Evolutionary conservation across 345 rosid genomes (phyloP), one percentile per base, ranked within the genome.

Genomic region (Hibiscus mutabilis): DNA sequence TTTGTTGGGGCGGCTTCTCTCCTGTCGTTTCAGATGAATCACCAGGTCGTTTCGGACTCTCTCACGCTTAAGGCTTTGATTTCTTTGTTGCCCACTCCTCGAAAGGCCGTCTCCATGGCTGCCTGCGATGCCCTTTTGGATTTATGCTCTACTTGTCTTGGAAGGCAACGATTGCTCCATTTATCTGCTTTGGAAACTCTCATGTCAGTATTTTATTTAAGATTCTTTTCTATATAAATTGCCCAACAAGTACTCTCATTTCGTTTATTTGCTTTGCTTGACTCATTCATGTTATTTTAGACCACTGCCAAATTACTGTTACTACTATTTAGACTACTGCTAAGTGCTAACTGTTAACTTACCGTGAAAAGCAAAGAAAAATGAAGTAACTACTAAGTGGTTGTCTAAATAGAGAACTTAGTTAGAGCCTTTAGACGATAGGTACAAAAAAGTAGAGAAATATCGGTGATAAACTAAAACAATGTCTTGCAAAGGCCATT

Each of bases 111-210:
- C 44, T 40, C 44, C 44, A 40, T 40, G 44, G 44, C 44, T 9
- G 12, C 12, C 16, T 84, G 89, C 61, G 66, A 77, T 72, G 82
- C 84, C 33, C 53, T 87, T 51, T 74, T 81, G 81, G 92, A 87
- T 81, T 72, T 85, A 71, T 85, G 81, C 37, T 75, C 85, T 13
- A 79, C 86, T 70, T 78, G 58, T 24, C 19, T 74, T n/a, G 92
- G 85, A 55, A 74, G 83, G 64, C 77, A 70, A 25, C 75, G 80
- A 14, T 49, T 85, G 22, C 74, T 87, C 53, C 73, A 81, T 46
- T 76, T 73, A 60, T 84, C 80, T 14, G 85, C 85, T 56, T 68
- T 82, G 75, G 64, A 79, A 51, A 57, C 53, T 70, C 80, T 85
- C 62, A 68, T 85, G 89, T 87, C 79, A 82, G 85, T 80, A 59